Conservation (phyloP, 208 protist genomes). For the Trypanosoma cruzi region DNA sequence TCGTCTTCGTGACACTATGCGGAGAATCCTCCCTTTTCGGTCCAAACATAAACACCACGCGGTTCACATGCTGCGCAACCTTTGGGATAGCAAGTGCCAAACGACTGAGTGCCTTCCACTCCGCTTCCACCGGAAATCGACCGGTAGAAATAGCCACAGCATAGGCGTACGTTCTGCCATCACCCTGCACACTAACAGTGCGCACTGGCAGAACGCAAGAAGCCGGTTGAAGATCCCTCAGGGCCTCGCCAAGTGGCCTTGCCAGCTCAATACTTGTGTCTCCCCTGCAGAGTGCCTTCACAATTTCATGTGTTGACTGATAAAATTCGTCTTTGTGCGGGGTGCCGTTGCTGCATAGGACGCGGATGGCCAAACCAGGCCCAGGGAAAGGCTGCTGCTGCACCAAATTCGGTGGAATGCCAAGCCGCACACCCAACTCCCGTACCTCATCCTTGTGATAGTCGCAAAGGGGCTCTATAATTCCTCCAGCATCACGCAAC, state of each 20-base stretch:
- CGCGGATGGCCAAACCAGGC: conserved; percentile 97
- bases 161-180: conserved; percentile 97
- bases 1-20: conserved; percentile 70
- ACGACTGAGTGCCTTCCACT: conserved; percentile 77
- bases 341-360: conserved; percentile 90
- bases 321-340: conserved; percentile 54
- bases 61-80: conserved; percentile 92
- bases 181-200: conserved; percentile 97
- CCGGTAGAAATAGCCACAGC: conserved; percentile 79
- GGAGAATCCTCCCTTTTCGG: conserved; percentile 28
- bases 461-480: conserved; percentile 97
- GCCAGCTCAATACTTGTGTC: conserved; percentile 4
- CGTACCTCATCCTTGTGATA: conserved; percentile 99
- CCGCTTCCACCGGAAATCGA: conserved; percentile 39
- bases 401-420: conserved; percentile 93
- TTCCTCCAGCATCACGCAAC: conserved; percentile 92
- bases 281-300: conserved; percentile 37
- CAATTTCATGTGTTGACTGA: conserved; percentile 37
- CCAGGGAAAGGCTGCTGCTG: conserved; percentile 96
- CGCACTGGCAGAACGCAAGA: conserved; percentile 88
- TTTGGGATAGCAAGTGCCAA: conserved; percentile 92
- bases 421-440: conserved; percentile 93
- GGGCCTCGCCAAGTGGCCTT: conserved; percentile 7
- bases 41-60: conserved; percentile 94
- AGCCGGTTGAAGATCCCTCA: conserved; percentile 24